A percentile compares a stretch with the other conserved stretches of the same genome.
phyloP scores from a whole-genome alignment of 495 filamentous ascomycete species.

The Podospora bellae-mahoneyi region DNA sequence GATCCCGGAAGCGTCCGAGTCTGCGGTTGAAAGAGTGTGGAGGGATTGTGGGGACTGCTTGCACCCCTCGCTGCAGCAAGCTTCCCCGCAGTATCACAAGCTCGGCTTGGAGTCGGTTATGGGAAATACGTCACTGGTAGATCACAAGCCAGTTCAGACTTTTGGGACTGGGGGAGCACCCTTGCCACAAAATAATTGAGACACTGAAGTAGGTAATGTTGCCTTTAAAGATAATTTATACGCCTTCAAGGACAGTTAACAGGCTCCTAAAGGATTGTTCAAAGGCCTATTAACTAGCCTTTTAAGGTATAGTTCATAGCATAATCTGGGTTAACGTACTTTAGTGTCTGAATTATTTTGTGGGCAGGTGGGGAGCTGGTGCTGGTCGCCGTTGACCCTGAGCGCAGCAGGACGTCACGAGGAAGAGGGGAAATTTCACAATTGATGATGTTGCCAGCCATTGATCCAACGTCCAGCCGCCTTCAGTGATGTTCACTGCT shows the following conservation, averaged over 20 bases:
- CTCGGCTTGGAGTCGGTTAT: conserved; percentile 48
- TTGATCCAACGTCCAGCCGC: not conserved
- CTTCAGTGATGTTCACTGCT: not conserved
- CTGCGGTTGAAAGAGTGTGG: conserved; percentile 2
- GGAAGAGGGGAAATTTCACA: not conserved
- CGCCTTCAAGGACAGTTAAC: too few species aligned
- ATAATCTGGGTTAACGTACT: too few species aligned
- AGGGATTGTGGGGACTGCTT: conserved; percentile 9
- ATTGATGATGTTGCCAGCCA: not conserved
- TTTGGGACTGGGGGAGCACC: not conserved
- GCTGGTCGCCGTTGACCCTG: not conserved
- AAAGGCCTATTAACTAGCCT: too few species aligned
- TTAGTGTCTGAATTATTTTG: too few species aligned
- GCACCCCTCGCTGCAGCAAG: conserved; percentile 8
- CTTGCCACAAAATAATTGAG: too few species aligned
- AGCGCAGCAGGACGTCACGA: conserved; percentile 6
- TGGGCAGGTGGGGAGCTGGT: too few species aligned
- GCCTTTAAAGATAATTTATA: too few species aligned
- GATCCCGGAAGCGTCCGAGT: conserved; percentile 35
- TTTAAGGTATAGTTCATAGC: too few species aligned
- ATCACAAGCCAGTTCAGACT: conserved; percentile 32
- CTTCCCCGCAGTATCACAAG: conserved; percentile 54
- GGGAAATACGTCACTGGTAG: conserved; percentile 30
- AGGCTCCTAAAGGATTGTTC: too few species aligned
- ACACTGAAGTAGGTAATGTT: too few species aligned